Base-by-base conservation (phyloP, 148 eudicot genomes). In the Fagopyrum homotropicum region DNA sequence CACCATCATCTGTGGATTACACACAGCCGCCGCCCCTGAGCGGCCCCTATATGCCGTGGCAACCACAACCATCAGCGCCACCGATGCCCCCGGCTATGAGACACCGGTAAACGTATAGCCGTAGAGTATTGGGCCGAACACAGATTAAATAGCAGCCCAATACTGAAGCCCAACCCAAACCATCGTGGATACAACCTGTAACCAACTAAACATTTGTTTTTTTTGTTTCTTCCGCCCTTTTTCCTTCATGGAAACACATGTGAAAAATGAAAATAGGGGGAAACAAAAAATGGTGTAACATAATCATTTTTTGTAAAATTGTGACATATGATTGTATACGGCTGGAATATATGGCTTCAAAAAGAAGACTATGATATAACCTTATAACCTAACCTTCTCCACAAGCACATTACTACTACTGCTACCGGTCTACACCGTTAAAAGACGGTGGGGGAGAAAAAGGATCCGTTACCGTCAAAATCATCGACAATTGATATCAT, bases 41-140 rank as follows among this genome's bases (percentile, higher is more conserved):
- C 9, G 52, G 26, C 22, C 73, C 73, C 75, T 22, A 2, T 74
- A 72, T 55, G 1, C 40, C 50, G 47, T 72, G 78, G 78, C 77
- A 75, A 2, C 77, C 82, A 30, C 43, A 75, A 9, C 83, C 86
- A 40, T 76, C 84, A 19, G 86, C 86, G 35, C 86, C 86, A 0
- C 86, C 86, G 5, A 64, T 81, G 64, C 86, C 86, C 15, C 48
- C 69, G 14, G 8, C 77, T 6, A 76, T 79, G 7, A n/a, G 81
- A 2, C 26, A 9, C 7, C 40, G 40, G 40, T 35, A 35, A 35
- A 35, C 40, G 3, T 35, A 35, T 35, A 35, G 40, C 0, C 1
- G 40, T 35, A 35, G 40, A 35, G 40, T 35, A 35, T 2, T 60
- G 66, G 66, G 26, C 22, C 35, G 66, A 71, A 73, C 35, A 40